Percentiles rank a stretch among this genome's conserved stretches.
Conservation (phyloP, 2,329 filamentous ascomycete species). For the Alternaria consortialis region DNA sequence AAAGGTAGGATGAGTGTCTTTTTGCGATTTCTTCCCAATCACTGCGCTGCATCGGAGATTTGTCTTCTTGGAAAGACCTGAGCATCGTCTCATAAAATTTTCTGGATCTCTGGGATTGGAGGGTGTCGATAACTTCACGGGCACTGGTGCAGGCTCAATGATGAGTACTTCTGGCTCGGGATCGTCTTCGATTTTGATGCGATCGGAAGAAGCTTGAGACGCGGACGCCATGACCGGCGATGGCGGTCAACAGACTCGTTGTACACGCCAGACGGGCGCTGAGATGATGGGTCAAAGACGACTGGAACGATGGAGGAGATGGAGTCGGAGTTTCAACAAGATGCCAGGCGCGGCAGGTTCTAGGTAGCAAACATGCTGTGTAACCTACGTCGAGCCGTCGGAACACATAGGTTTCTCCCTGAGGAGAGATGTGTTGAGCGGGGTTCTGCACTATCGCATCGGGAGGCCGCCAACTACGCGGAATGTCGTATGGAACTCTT, state of each 20-base stretch:
- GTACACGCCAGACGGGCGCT: background rate
- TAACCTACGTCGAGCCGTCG: slow-evolving; percentile 1
- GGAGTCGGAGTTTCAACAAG: background rate
- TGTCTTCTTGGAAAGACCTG: slow-evolving; percentile 41
- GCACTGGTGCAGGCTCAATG: background rate
- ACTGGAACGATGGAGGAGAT: background rate
- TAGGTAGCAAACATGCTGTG: slow-evolving; percentile 16
- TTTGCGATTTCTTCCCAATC: slow-evolving; percentile 34
- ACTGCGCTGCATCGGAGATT: slow-evolving; percentile 28
- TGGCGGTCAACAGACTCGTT: background rate
- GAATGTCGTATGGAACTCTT: background rate
- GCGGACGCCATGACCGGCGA: slow-evolving; percentile 4
- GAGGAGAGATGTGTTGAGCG: background rate
- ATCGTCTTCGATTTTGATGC: slow-evolving; percentile 18
- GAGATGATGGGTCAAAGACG: background rate
- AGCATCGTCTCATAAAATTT: slow-evolving; percentile 38
- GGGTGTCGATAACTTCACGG: slow-evolving; percentile 11
- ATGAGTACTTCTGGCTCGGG: slow-evolving; percentile 13
- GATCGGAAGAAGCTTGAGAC: background rate
- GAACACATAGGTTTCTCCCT: slow-evolving; percentile 2
- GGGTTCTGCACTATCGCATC: background rate
- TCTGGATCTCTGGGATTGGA: slow-evolving; percentile 39
- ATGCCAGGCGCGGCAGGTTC: background rate
- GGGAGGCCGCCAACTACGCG: slow-evolving; percentile 12
- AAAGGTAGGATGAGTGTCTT: slow-evolving; percentile 35